These are phyloP conservation scores for Baeospora myosura DNA, from an alignment of 1,284 basidiomycete species.

Conservation along the genomic window DNA sequence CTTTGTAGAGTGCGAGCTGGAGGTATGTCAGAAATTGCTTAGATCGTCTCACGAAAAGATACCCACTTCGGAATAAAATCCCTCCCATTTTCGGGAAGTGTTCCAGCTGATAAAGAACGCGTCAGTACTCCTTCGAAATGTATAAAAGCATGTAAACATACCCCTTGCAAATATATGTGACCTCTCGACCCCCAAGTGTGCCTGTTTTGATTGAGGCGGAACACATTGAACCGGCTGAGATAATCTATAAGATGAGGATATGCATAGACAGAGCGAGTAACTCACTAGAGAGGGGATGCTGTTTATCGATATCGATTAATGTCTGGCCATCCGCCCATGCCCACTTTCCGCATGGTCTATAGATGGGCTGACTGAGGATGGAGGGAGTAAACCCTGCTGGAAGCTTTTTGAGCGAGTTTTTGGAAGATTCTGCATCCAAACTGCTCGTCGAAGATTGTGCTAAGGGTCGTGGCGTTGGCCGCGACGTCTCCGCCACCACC, in stretches of 20 bases:
- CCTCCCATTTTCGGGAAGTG: conserved; percentile 27
- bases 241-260: not conserved
- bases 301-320: conserved; percentile 8
- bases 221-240: conserved; percentile 34
- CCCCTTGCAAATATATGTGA: conserved; percentile 43
- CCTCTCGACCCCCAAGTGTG: conserved; percentile 22
- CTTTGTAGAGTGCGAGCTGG: conserved; percentile 34
- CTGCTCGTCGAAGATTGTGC: no score
- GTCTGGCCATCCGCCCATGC: conserved; percentile 7
- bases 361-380: conserved; percentile 7
- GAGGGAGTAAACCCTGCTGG: not conserved
- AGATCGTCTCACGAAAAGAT: not conserved
- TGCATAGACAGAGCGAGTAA: conserved; percentile 4
- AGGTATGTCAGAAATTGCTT: conserved; percentile 19
- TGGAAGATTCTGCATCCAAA: no score
- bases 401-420: not conserved
- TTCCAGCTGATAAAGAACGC: conserved; percentile 28
- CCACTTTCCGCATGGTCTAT: conserved; percentile 10
- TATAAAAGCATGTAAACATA: conserved; percentile 19
- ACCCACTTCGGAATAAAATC: conserved; percentile 36
- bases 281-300: conserved; percentile 8
- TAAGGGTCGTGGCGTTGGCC: no score
- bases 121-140: not conserved
- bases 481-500: no score
- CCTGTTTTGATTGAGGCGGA: conserved; percentile 34